Conservation (phyloP, 2,329 filamentous ascomycete species). For the Dothiorella sarmentorum region DNA sequence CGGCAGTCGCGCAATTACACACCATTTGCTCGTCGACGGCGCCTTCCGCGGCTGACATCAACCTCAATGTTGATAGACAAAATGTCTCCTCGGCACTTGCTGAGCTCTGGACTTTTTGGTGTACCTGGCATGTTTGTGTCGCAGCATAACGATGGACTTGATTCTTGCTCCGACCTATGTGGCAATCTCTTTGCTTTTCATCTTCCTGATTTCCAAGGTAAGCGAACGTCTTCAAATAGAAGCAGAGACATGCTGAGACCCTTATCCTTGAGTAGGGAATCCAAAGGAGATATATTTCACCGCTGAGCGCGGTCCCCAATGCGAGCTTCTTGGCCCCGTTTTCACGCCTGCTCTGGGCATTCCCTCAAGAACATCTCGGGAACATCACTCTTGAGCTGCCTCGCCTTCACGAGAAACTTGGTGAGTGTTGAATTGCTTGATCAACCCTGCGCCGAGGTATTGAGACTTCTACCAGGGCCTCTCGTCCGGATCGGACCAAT, state of each 20-base stretch:
- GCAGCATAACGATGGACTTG: not conserved
- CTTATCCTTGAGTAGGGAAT: not conserved
- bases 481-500: slow-evolving; percentile 48
- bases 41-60: not conserved
- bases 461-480: slow-evolving; percentile 30
- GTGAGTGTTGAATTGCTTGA: not conserved
- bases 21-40: not conserved
- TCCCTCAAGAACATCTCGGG: not conserved
- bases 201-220: not conserved
- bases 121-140: not conserved
- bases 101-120: not conserved
- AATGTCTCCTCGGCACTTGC: no score
- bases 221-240: not conserved
- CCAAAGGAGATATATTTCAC: not conserved
- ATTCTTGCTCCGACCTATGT: not conserved
- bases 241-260: no score
- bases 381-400: slow-evolving; percentile 2
- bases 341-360: not conserved
- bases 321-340: not conserved
- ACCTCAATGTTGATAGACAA: no score
- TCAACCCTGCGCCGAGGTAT: not conserved
- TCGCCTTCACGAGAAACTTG: slow-evolving; percentile 1
- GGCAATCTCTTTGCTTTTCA: not conserved
- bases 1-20: not conserved
- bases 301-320: not conserved